Conservation (phyloP, 164 flowering plant genomes). For the Cinnamomum chago region DNA sequence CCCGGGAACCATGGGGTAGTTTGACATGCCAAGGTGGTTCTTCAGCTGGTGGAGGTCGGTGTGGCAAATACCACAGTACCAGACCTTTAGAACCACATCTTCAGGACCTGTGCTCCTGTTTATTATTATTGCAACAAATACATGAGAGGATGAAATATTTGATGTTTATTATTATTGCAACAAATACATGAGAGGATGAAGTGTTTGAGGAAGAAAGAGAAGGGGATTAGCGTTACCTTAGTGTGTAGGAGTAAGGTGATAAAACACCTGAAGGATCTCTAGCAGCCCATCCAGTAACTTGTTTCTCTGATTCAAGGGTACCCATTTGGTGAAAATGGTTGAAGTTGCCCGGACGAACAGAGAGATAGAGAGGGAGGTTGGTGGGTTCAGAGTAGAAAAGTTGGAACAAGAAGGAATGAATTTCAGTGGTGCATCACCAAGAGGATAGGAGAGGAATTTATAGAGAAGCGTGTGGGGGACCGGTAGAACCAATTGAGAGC, state of each 20-base stretch:
- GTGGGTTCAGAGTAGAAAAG: background rate
- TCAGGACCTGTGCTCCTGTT: slow-evolving; percentile 77
- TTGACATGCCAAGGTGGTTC: slow-evolving; percentile 32
- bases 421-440: too few relatives aligned
- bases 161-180: slow-evolving; percentile 21
- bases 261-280: slow-evolving; percentile 44
- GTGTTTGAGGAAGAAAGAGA: background rate
- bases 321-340: slow-evolving; percentile 22
- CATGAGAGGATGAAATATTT: background rate
- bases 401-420: too few relatives aligned
- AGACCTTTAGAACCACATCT: slow-evolving; percentile 63
- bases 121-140: background rate
- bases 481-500: too few relatives aligned
- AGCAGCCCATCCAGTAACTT: slow-evolving; percentile 48
- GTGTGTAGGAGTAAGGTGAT: slow-evolving; percentile 44
- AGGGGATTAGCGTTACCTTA: slow-evolving; percentile 22
- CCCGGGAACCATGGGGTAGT: slow-evolving; percentile 64
- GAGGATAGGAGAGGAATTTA: too few relatives aligned
- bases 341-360: background rate
- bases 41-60: slow-evolving; percentile 54
- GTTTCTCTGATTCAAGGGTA: slow-evolving; percentile 24
- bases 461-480: too few relatives aligned
- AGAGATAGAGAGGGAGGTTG: background rate
- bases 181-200: too few relatives aligned
- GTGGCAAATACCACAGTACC: slow-evolving; percentile 56